These are phyloP conservation scores for Endotrypanum monterogeii DNA, from an alignment of 208 protist genomes.

Conservation along the genomic window DNA sequence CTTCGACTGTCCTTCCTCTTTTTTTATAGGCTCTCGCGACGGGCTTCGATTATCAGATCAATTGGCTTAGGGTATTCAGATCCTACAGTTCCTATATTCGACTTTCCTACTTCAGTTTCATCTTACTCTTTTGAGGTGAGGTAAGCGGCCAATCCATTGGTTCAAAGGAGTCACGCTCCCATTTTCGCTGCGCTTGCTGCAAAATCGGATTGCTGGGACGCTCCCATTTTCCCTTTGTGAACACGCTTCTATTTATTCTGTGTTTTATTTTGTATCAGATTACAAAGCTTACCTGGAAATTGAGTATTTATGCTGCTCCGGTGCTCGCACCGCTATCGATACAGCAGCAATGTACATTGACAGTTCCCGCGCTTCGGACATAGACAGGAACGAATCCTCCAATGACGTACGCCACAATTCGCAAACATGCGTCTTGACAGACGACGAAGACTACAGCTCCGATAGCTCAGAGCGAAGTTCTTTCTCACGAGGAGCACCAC, in stretches of 20 bases:
- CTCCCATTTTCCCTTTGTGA: background rate
- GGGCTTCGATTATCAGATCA: no score
- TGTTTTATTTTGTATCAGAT: background rate
- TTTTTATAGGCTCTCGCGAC: no score
- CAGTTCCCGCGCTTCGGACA: constrained; percentile 10
- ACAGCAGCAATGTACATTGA: background rate
- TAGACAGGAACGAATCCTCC: constrained; percentile 8
- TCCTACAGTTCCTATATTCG: no score
- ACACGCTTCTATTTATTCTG: background rate
- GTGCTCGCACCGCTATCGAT: background rate
- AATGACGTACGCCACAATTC: constrained; percentile 8
- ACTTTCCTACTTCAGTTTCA: no score
- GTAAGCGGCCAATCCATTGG: no score
- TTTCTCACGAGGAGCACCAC: background rate
- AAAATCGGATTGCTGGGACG: no score
- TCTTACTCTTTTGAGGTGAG: no score
- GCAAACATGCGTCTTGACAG: constrained; percentile 13
- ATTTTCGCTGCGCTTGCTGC: no score
- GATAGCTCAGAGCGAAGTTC: constrained; percentile 32
- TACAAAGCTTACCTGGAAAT: background rate
- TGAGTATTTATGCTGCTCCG: no score
- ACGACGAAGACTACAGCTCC: constrained; percentile 38
- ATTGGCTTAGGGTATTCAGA: constrained; percentile 32
- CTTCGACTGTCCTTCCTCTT: no score
- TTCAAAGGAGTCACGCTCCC: no score